These are phyloP conservation scores for Tillandsia leiboldiana DNA, from an alignment of 176 grass and related monocot species.

Conservation along the genomic window DNA sequence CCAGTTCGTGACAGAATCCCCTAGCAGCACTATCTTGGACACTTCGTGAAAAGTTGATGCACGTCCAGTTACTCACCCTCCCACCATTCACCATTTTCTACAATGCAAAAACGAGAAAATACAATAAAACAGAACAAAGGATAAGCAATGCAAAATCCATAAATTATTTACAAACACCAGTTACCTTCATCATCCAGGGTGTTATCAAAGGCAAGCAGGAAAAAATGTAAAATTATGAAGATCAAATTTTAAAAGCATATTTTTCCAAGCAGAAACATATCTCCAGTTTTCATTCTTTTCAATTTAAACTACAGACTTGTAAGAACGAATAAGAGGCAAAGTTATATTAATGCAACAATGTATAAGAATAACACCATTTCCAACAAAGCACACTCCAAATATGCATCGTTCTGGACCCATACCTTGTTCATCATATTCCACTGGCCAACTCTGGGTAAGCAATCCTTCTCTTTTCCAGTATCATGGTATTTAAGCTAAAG, in stretches of 20 bases:
- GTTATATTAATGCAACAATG: no score
- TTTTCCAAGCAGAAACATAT: no score
- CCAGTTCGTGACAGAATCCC: constrained; percentile 62
- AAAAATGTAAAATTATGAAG: no score
- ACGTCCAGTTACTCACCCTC: constrained; percentile 56
- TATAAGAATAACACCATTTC: no score
- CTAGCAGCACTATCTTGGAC: constrained; percentile 70
- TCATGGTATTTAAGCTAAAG: constrained; percentile 91
- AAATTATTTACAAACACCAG: background rate
- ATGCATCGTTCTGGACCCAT: background rate
- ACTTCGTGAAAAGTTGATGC: constrained; percentile 68
- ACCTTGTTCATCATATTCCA: constrained; percentile 99
- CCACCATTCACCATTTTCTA: constrained; percentile 91
- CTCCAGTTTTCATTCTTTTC: no score
- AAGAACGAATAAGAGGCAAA: no score
- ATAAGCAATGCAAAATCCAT: background rate
- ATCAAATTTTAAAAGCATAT: no score
- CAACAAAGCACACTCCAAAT: background rate
- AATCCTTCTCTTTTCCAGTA: constrained; percentile 84
- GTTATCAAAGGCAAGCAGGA: no score
- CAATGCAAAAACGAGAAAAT: constrained; percentile 14
- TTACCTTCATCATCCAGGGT: no score
- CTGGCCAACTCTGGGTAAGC: constrained; percentile 73
- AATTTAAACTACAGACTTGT: no score
- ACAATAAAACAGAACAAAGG: background rate